A percentile compares a stretch with the other conserved stretches of the same genome.
These are phyloP conservation scores for Pseudogymnoascus sp. DNA, from an alignment of 2,329 filamentous ascomycete genomes.

Conservation along the genomic window DNA sequence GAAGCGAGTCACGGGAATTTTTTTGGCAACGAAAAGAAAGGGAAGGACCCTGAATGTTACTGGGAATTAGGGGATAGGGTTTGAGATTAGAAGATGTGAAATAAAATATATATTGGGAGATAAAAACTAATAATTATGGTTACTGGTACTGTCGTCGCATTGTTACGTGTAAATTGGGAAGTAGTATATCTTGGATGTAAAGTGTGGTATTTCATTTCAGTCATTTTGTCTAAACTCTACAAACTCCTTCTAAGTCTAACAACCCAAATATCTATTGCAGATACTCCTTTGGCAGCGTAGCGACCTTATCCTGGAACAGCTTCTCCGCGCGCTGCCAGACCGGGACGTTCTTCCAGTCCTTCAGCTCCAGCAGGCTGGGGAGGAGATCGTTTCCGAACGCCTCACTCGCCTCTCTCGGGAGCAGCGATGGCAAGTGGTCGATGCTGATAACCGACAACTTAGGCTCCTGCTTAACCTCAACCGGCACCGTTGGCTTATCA, in stretches of 20 bases:
- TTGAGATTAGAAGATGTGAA: not conserved
- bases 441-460: slow-evolving; percentile 76
- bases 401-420: slow-evolving; percentile 82
- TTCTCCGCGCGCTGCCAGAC: slow-evolving; percentile 86
- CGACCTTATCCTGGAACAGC: slow-evolving; percentile 76
- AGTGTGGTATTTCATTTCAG: not conserved
- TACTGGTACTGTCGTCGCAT: not conserved
- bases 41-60: not conserved
- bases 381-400: slow-evolving; percentile 73
- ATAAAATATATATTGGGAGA: not conserved
- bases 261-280: not conserved
- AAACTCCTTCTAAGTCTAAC: not conserved
- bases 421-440: slow-evolving; percentile 74
- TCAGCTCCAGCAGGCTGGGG: slow-evolving; percentile 68
- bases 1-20: slow-evolving; percentile 1
- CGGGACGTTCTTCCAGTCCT: slow-evolving; percentile 61
- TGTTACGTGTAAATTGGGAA: not conserved
- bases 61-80: not conserved
- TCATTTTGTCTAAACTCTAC: slow-evolving; percentile 3
- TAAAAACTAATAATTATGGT: not conserved
- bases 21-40: not conserved
- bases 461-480: slow-evolving; percentile 49
- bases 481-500: slow-evolving; percentile 74
- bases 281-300: slow-evolving; percentile 49
- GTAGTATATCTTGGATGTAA: not conserved